These are phyloP conservation scores for Penicillium soppii DNA, from an alignment of 495 filamentous ascomycete species.

Conservation along the genomic window DNA sequence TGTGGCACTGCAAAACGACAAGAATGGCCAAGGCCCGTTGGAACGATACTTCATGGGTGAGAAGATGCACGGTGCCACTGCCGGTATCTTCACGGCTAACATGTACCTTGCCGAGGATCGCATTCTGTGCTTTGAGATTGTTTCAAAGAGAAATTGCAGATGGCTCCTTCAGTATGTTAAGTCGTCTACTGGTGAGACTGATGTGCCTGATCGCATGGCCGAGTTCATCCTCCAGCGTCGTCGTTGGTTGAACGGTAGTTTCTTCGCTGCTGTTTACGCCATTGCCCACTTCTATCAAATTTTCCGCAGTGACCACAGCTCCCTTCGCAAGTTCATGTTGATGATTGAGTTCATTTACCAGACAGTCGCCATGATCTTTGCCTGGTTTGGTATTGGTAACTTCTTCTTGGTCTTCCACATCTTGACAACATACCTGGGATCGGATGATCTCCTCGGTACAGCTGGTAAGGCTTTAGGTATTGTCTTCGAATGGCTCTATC, in stretches of 20 bases:
- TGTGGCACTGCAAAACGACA: constrained; percentile 93
- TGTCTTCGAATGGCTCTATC: constrained; percentile 95
- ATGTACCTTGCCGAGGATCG: constrained; percentile 99
- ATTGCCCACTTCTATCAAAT: constrained; percentile 93
- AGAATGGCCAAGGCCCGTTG: constrained; percentile 84
- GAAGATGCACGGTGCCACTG: constrained; percentile 93
- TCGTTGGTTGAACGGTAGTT: constrained; percentile 97
- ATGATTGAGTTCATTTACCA: constrained; percentile 92
- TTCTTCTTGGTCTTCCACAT: constrained; percentile 99
- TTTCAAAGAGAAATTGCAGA: constrained; percentile 92
- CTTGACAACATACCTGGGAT: constrained; percentile 79
- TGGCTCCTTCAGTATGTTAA: constrained; percentile 99
- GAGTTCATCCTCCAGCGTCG: constrained; percentile 95
- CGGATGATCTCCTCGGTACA: constrained; percentile 63
- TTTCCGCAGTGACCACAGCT: constrained; percentile 85
- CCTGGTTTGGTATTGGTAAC: constrained; percentile 99
- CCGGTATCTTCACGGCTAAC: constrained; percentile 97
- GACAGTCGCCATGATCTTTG: constrained; percentile 94
- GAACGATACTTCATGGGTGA: constrained; percentile 98
- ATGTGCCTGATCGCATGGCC: constrained; percentile 92
- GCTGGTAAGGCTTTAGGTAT: constrained; percentile 78
- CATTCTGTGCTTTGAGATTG: constrained; percentile 98
- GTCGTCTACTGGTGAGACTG: constrained; percentile 91
- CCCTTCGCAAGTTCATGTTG: constrained; percentile 84
- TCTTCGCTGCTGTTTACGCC: constrained; percentile 97